Percentiles rank a stretch among this genome's conserved stretches.
Evolutionary conservation across 225 moss, liverwort and hornwort genomes (phyloP).

Genomic region (Sphagnum contortum): DNA sequence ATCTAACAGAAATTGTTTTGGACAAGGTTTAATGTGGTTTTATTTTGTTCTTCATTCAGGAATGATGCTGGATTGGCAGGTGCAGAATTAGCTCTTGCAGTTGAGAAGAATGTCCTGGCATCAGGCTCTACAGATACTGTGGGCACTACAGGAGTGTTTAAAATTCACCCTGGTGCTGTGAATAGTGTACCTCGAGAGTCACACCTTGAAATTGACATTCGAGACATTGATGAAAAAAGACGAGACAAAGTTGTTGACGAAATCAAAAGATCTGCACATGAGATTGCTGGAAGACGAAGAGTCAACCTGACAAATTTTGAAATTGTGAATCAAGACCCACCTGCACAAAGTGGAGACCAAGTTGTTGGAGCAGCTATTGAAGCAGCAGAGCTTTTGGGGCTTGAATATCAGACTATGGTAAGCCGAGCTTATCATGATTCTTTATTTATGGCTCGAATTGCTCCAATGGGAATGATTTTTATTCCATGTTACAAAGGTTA

Average conservation of each 20-base stretch:
- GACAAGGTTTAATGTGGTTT: too few relatives aligned
- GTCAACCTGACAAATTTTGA: constrained; percentile 62
- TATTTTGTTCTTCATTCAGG: constrained; percentile 15
- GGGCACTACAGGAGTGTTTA: constrained; percentile 82
- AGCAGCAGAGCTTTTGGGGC: constrained; percentile 51
- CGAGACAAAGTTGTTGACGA: constrained; percentile 65
- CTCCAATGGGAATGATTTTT: constrained; percentile 94
- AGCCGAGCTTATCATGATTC: constrained; percentile 97
- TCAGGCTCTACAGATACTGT: constrained; percentile 89
- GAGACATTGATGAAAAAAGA: constrained; percentile 72
- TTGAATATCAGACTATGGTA: constrained; percentile 70
- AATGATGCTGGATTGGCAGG: constrained; percentile 91
- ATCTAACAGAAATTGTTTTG: too few relatives aligned
- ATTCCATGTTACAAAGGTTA: constrained; percentile 85
- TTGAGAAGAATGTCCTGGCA: constrained; percentile 77
- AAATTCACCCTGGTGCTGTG: constrained; percentile 86
- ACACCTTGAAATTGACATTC: constrained; percentile 75
- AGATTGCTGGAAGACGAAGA: constrained; percentile 50
- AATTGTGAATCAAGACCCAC: constrained; percentile 90
- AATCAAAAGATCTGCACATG: constrained; percentile 42
- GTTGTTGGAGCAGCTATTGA: constrained; percentile 54
- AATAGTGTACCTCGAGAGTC: constrained; percentile 91
- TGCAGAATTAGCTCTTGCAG: constrained; percentile 73
- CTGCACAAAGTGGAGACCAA: constrained; percentile 52
- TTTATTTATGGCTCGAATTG: constrained; percentile 81